Evolutionary conservation across 2,329 filamentous ascomycete genomes (phyloP).

Genomic region (Tothia fuscella): DNA sequence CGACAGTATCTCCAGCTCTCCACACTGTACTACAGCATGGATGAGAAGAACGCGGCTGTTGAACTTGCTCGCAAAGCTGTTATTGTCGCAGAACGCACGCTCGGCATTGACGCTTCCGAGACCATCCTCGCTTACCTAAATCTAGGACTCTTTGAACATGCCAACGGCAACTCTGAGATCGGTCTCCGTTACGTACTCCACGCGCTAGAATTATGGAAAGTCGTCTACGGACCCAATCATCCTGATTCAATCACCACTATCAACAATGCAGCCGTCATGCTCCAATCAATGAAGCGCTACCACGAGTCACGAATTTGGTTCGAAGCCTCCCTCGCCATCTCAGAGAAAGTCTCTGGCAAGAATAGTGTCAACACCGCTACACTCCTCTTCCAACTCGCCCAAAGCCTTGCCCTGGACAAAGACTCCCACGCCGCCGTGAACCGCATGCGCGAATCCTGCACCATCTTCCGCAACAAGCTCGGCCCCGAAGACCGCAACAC

Average conservation of each 20-base stretch:
- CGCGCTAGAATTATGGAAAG: constrained; percentile 89
- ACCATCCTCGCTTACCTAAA: constrained; percentile 94
- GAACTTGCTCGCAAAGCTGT: constrained; percentile 94
- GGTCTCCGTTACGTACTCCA: constrained; percentile 65
- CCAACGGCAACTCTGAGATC: constrained; percentile 69
- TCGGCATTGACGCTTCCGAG: constrained; percentile 87
- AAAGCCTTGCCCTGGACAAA: constrained; percentile 88
- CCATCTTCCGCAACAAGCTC: constrained; percentile 80
- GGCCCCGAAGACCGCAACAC: constrained; percentile 92
- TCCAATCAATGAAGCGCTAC: constrained; percentile 89
- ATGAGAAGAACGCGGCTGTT: constrained; percentile 91
- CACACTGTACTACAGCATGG: constrained; percentile 93
- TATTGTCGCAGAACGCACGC: constrained; percentile 86
- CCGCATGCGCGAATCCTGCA: constrained; percentile 93
- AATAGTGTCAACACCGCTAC: constrained; percentile 88
- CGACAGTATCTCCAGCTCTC: constrained; percentile 90
- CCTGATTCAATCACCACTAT: constrained; percentile 97
- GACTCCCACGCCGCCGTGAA: constrained; percentile 84
- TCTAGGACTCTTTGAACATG: constrained; percentile 85
- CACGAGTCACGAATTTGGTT: constrained; percentile 95
- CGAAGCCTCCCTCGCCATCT: constrained; percentile 79
- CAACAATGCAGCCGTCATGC: constrained; percentile 98
- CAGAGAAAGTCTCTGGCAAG: constrained; percentile 79
- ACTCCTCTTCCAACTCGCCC: constrained; percentile 90
- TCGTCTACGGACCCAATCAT: constrained; percentile 87